Evolutionary conservation across 2,329 filamentous ascomycete genomes (phyloP), one percentile per base, ranked within the genome.

Genomic region (Raffaelea deltoideospora): DNA sequence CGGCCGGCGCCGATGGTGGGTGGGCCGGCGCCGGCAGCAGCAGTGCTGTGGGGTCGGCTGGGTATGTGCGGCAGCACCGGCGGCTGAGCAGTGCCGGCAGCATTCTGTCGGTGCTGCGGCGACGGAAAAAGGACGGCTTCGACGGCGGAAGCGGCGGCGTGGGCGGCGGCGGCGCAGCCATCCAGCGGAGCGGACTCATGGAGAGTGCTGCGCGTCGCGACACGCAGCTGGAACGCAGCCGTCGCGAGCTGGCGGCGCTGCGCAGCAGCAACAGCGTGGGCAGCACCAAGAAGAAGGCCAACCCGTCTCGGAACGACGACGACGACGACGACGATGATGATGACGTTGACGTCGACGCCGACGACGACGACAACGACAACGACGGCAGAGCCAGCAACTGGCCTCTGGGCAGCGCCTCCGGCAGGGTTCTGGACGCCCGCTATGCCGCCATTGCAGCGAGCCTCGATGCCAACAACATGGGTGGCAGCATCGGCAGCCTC

Each of bases 161-260:
- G 30, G 55, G 55, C 26, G 64, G 69, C 20, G 49, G 58, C 39
- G 57, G 62, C 33, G n/a, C n/a, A n/a, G 71, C 66, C 47, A 66
- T 78, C 17, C 61, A 67, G 23, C 72, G 73, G 27, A 54, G 59
- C 1, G 66, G 67, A 18, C 48, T 58, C 10, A 50, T 55, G 11
- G 75, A 79, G 45, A 76, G 67, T 43, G 67, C 68, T 3, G 73
- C 75, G 2, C 61, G 76, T 10, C 63, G 67, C 35, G 76, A 81
- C 44, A 78, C 72, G 0, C 65, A 61, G 17, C 58, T 79, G 2
- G 76, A 81, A 51, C 64, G 73, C 23, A 70, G 61, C 43, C 50
- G 58, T n/a, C 58, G 61, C 7, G 65, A 78, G 48, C 59, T 75
- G 4, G 56, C 52, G n/a, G 52, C 54, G 13, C 49, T 74, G 5